These are phyloP conservation scores for Hyphopichia pseudoburtonii DNA, from an alignment of 1,139 yeast species.

Conservation along the genomic window DNA sequence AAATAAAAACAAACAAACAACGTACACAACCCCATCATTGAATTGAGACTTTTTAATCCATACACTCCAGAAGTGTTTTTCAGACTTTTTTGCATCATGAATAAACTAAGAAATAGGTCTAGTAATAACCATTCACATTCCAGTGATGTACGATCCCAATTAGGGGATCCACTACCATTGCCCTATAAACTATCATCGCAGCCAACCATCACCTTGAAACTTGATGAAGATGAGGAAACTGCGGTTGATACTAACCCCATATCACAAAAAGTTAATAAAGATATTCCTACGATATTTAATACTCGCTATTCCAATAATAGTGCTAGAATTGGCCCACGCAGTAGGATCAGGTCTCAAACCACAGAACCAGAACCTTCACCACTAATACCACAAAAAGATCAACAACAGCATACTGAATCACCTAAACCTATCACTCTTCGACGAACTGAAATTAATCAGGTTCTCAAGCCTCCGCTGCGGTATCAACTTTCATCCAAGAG, in stretches of 20 bases:
- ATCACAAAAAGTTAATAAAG: conserved; percentile 2
- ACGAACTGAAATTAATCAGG: too few relatives aligned
- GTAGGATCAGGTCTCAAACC: too few relatives aligned
- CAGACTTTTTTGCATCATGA: too few relatives aligned
- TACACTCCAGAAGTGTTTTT: too few relatives aligned
- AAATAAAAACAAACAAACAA: too few relatives aligned
- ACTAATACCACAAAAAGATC: too few relatives aligned
- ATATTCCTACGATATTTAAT: conserved; percentile 3
- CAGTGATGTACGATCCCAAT: conserved; percentile 10
- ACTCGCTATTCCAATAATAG: conserved; percentile 3
- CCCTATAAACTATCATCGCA: conserved; percentile 23
- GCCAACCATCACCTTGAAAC: conserved; percentile 5
- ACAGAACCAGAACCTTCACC: background rate
- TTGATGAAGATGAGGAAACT: conserved; percentile 15
- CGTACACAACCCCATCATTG: background rate
- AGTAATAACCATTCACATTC: background rate
- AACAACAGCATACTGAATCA: too few relatives aligned
- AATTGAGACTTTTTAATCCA: too few relatives aligned
- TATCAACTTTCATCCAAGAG: too few relatives aligned
- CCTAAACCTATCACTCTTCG: too few relatives aligned
- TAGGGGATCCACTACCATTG: conserved; percentile 41
- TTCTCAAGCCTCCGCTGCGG: too few relatives aligned
- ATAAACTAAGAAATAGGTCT: conserved; percentile 3
- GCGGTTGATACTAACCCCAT: conserved; percentile 15
- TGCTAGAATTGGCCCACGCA: too few relatives aligned